Percentiles rank a stretch among this genome's conserved stretches.
Conservation (phyloP, 202 grass and related monocot species). For the Panicum hallii region DNA sequence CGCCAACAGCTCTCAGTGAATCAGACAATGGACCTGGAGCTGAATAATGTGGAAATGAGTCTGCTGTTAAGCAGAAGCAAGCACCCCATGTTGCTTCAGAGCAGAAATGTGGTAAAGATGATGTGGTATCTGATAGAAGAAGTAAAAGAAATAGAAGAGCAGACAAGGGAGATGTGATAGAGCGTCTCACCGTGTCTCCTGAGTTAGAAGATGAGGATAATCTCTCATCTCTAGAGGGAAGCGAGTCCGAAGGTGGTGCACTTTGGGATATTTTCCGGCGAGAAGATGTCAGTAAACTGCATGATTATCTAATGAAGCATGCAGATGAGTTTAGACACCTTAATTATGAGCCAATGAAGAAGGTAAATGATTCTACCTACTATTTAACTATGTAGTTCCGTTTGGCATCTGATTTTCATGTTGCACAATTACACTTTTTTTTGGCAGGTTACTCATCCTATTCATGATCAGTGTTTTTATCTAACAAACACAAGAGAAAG, state of each 20-base stretch:
- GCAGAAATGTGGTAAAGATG: too few species aligned
- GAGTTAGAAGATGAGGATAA: slow-evolving; percentile 20
- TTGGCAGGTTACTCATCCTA: slow-evolving; percentile 79
- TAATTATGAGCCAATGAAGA: slow-evolving; percentile 58
- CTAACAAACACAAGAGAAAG: slow-evolving; percentile 79
- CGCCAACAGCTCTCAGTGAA: too few species aligned
- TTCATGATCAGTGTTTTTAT: slow-evolving; percentile 92
- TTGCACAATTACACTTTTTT: background rate
- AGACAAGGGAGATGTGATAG: too few species aligned
- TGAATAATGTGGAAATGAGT: too few species aligned
- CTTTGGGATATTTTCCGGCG: slow-evolving; percentile 91
- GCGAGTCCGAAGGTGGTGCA: slow-evolving; percentile 65
- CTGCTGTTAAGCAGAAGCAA: too few species aligned
- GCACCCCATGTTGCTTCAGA: too few species aligned
- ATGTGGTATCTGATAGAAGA: too few species aligned
- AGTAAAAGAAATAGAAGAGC: too few species aligned
- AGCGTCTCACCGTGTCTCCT: background rate
- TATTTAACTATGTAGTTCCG: too few species aligned
- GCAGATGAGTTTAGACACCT: slow-evolving; percentile 72
- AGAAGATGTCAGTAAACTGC: slow-evolving; percentile 75
- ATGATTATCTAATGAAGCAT: slow-evolving; percentile 72
- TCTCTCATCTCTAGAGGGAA: background rate
- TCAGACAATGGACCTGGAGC: too few species aligned
- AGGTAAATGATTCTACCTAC: too few species aligned
- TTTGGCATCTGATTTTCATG: too few species aligned